A percentile compares a stretch with the other conserved stretches of the same genome.
phyloP scores from a whole-genome alignment of 345 rosid species.

The Geranium brycei region DNA sequence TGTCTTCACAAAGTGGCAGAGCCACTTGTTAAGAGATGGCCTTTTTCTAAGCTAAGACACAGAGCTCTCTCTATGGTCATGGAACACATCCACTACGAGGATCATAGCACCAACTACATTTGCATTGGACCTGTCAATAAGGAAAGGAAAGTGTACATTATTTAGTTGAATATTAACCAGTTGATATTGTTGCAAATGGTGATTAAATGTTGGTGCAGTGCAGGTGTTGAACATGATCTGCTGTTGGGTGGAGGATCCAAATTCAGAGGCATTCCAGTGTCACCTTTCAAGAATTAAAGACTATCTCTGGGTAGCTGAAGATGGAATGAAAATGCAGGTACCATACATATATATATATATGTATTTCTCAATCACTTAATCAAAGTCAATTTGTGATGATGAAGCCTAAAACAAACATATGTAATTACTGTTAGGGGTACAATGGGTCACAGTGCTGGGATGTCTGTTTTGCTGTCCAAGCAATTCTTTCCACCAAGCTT shows the following conservation, averaged over 20 bases:
- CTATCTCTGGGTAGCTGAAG: conserved; percentile 53
- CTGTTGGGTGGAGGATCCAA: conserved; percentile 47
- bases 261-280: conserved; percentile 33
- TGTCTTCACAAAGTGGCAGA: conserved; percentile 32
- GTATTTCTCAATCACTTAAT: background rate
- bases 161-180: too few species aligned
- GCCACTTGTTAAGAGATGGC: conserved; percentile 42
- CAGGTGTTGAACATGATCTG: conserved; percentile 51
- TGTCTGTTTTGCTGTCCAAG: conserved; percentile 44
- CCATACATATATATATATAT: background rate
- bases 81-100: conserved; percentile 54
- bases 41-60: conserved; percentile 36
- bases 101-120: conserved; percentile 34
- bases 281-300: conserved; percentile 48
- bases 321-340: conserved; percentile 67
- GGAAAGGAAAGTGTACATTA: too few species aligned
- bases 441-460: conserved; percentile 74
- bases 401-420: too few species aligned
- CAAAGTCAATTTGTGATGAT: background rate
- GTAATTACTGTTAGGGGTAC: conserved; percentile 29
- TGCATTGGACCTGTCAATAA: conserved; percentile 45
- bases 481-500: conserved; percentile 35
- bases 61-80: conserved; percentile 34
- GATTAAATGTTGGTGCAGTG: too few species aligned
- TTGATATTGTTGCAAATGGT: too few species aligned